Evolutionary conservation across 2,329 filamentous ascomycete species (phyloP).

Genomic region (Claviceps pazoutovae): DNA sequence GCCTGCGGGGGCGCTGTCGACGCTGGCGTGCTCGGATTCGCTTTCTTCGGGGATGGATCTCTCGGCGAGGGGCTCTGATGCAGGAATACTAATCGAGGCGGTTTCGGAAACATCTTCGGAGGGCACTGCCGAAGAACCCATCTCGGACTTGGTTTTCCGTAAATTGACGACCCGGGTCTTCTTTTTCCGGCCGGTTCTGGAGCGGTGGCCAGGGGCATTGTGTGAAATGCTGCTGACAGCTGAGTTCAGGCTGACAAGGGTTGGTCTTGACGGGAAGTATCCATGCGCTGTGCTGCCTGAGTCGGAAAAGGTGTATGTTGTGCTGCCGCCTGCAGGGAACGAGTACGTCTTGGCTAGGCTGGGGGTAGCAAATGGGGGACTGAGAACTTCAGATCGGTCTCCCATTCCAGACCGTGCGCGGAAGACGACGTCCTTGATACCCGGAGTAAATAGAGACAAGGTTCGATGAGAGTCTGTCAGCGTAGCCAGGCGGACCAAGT

Average conservation of each 20-base stretch:
- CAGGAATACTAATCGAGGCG: constrained; percentile 41
- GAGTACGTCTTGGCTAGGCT: constrained; percentile 51
- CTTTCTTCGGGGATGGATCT: constrained; percentile 46
- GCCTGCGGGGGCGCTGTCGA: constrained; percentile 16
- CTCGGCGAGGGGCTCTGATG: constrained; percentile 46
- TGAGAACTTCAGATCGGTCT: constrained; percentile 51
- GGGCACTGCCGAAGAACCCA: constrained; percentile 36
- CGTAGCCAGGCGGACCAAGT: constrained; percentile 67
- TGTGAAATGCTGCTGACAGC: constrained; percentile 49
- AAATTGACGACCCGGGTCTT: constrained; percentile 76
- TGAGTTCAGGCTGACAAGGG: constrained; percentile 47
- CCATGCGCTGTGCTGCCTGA: constrained; percentile 49
- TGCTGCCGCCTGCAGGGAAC: constrained; percentile 40
- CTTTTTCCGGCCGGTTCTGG: constrained; percentile 56
- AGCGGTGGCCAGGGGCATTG: constrained; percentile 44
- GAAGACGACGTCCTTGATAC: constrained; percentile 82
- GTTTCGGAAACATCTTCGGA: constrained; percentile 36
- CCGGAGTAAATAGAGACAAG: constrained; percentile 78
- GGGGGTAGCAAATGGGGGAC: constrained; percentile 32
- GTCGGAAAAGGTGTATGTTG: constrained; percentile 63
- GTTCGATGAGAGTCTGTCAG: constrained; percentile 83
- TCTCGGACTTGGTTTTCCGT: constrained; percentile 44
- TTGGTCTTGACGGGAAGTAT: constrained; percentile 53
- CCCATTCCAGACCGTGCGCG: constrained; percentile 76
- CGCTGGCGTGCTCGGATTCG: constrained; percentile 29